Evolutionary conservation across 257 asterid genomes (phyloP), one percentile per base, ranked within the genome.

Genomic region (Eustoma russellianum): DNA sequence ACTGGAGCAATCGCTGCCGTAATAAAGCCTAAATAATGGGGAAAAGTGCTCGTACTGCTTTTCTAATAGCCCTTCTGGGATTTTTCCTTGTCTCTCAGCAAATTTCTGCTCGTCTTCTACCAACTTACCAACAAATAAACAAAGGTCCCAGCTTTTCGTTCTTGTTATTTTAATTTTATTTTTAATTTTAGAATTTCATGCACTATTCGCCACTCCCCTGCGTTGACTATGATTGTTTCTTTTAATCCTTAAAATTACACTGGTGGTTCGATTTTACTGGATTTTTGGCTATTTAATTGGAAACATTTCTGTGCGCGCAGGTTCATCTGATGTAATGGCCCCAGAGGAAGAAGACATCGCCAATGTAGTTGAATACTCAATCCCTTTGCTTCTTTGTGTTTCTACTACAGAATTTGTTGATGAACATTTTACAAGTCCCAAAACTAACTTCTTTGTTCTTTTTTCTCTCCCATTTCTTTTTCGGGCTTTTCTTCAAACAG

Each of bases 341-440:
- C 30, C 30, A 11, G 54, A 53, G 48, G 78, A 60, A 19, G 69
- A 70, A 16, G 70, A 77, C 53, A 50, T 79, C 60, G 56, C 75
- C 46, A 66, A 48, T 33, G 93, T 83, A 72, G 74, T 73, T 24
- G 57, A 48, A 13, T n/a, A 35, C 1, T n/a, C n/a, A 49, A 10
- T 40, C 28, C 30, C 38, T 40, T 7, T 8, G 17, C 19, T 7
- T 0, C 12, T 50, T 0, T 0, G 46, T 13, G n/a, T 30, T 41
- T 3, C 3, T 11, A n/a, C n/a, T n/a, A n/a, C n/a, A n/a, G n/a
- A n/a, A n/a, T n/a, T n/a, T n/a, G n/a, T n/a, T n/a, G n/a, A n/a
- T n/a, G n/a, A n/a, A n/a, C n/a, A n/a, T n/a, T n/a, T n/a, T n/a
- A n/a, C n/a, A n/a, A n/a, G n/a, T n/a, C n/a, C n/a, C n/a, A n/a